A percentile compares a stretch with the other conserved stretches of the same genome.
These are phyloP conservation scores for Cryptococcus sp. DNA, from an alignment of 1,284 basidiomycete genomes.

Conservation along the genomic window DNA sequence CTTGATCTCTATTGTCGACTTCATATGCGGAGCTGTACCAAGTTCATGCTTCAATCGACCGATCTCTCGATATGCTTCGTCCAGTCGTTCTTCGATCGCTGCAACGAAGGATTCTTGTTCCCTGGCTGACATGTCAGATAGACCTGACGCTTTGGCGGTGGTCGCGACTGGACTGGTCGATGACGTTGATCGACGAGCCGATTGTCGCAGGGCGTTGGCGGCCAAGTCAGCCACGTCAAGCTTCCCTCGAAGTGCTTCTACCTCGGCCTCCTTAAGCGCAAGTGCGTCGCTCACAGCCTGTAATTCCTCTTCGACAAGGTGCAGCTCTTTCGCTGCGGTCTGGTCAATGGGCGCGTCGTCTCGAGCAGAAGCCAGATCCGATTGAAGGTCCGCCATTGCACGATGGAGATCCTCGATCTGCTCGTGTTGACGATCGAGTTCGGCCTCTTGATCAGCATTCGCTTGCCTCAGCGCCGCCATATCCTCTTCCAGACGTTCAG, in stretches of 20 bases:
- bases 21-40: slow-evolving; percentile 40
- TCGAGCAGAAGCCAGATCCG: slow-evolving; percentile 10
- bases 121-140: not conserved
- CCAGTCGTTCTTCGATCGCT: slow-evolving; percentile 70
- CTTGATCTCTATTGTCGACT: slow-evolving; percentile 36
- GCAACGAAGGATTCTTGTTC: slow-evolving; percentile 48
- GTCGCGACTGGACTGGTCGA: slow-evolving; percentile 2
- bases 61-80: slow-evolving; percentile 77
- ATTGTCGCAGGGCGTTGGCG: slow-evolving; percentile 7
- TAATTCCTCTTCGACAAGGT: slow-evolving; percentile 23
- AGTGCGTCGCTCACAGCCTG: slow-evolving; percentile 21
- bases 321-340: slow-evolving; percentile 13
- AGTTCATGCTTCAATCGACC: slow-evolving; percentile 69
- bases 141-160: slow-evolving; percentile 3
- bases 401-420: slow-evolving; percentile 20
- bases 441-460: slow-evolving; percentile 15
- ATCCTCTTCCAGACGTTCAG: slow-evolving; percentile 10
- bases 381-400: slow-evolving; percentile 13
- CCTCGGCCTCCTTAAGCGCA: slow-evolving; percentile 31
- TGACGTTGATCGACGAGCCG: slow-evolving; percentile 14
- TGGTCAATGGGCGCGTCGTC: slow-evolving; percentile 4
- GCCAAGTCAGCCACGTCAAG: slow-evolving; percentile 18
- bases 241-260: slow-evolving; percentile 31
- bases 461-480: slow-evolving; percentile 9
- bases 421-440: slow-evolving; percentile 21